Evolutionary conservation across 371 early-diverging fungal genomes (phyloP).

Genomic region (Mortierella sp.): DNA sequence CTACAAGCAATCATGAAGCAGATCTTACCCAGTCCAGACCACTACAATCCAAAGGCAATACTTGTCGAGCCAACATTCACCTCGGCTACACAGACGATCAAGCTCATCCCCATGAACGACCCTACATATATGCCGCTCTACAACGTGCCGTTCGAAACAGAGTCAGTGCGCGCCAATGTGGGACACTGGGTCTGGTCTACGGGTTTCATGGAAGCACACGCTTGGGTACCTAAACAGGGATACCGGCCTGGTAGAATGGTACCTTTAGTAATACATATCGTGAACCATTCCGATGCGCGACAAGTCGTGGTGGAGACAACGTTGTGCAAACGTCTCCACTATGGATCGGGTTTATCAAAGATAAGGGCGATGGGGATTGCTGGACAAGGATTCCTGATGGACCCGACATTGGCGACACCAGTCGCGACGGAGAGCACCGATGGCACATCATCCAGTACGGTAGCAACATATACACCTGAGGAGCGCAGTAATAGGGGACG

Average conservation of each 20-base stretch:
- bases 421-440: neutral
- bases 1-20: slow-evolving; percentile 51
- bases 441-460: neutral
- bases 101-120: slow-evolving; percentile 53
- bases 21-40: slow-evolving; percentile 46
- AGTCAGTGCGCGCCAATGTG: slow-evolving; percentile 38
- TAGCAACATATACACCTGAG: neutral
- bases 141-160: slow-evolving; percentile 45
- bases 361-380: slow-evolving; percentile 40
- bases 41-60: slow-evolving; percentile 25
- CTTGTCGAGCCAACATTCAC: slow-evolving; percentile 47
- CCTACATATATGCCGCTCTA: slow-evolving; percentile 44
- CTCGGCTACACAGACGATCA: slow-evolving; percentile 39
- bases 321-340: slow-evolving; percentile 45
- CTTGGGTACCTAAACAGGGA: slow-evolving; percentile 51
- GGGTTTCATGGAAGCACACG: slow-evolving; percentile 50
- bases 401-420: slow-evolving; percentile 1
- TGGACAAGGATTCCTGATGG: slow-evolving; percentile 35
- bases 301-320: slow-evolving; percentile 49
- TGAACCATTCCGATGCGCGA: slow-evolving; percentile 51
- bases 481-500: slow-evolving; percentile 12
- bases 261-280: slow-evolving; percentile 50
- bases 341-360: slow-evolving; percentile 42
- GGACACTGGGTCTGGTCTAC: slow-evolving; percentile 55
- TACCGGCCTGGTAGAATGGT: slow-evolving; percentile 50